These are phyloP conservation scores for Truncatella angustata DNA, from an alignment of 2,329 filamentous ascomycete genomes.

Conservation along the genomic window DNA sequence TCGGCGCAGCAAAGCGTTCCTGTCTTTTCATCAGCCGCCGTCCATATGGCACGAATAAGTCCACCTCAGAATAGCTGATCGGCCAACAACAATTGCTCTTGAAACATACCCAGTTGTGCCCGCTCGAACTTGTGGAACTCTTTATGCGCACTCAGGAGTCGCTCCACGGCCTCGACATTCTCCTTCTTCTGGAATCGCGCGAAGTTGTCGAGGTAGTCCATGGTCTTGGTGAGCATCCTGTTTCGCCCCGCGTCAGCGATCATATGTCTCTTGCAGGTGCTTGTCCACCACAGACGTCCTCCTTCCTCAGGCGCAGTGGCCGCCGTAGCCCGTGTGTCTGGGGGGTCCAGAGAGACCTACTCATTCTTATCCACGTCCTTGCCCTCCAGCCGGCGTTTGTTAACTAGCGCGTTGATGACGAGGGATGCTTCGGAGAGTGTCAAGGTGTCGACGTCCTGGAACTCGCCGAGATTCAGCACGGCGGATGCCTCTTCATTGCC, in stretches of 20 bases:
- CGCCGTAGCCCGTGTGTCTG: neutral
- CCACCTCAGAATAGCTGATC: too few relatives aligned
- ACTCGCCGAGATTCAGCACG: constrained; percentile 85
- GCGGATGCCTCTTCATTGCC: constrained; percentile 86
- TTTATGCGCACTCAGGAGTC: constrained; percentile 74
- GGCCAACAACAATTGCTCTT: too few relatives aligned
- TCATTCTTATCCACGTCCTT: constrained; percentile 84
- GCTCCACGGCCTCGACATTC: constrained; percentile 91
- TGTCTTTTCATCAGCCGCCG: constrained; percentile 33
- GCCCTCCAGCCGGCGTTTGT: constrained; percentile 74
- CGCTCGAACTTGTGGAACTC: constrained; percentile 90
- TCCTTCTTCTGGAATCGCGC: constrained; percentile 94
- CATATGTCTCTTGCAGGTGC: neutral
- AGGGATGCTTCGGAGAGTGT: constrained; percentile 90
- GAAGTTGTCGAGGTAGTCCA: constrained; percentile 92
- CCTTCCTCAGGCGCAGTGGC: neutral
- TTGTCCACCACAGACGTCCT: neutral
- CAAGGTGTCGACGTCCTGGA: constrained; percentile 85
- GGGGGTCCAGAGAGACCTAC: constrained; percentile 47
- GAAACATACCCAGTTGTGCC: constrained; percentile 83
- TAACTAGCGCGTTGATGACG: constrained; percentile 85
- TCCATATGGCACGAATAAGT: too few relatives aligned
- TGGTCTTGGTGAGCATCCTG: constrained; percentile 80
- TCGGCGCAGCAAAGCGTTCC: constrained; percentile 90
- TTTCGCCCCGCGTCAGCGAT: constrained; percentile 7